Evolutionary conservation across 1,284 basidiomycete species (phyloP).

Genomic region (Tylopilus sp.): DNA sequence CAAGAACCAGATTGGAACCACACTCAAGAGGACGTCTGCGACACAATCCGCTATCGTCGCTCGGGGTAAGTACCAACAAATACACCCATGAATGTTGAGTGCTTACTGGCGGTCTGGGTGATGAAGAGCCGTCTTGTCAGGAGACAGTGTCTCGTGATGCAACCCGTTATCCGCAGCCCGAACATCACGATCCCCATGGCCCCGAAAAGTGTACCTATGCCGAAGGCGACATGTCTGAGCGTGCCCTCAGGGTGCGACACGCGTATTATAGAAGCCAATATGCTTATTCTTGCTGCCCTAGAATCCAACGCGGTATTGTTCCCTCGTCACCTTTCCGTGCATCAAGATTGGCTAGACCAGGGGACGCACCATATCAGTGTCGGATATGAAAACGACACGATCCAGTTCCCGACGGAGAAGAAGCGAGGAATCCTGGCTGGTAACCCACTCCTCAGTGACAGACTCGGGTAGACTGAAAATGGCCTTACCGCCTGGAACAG

Average conservation of each 20-base stretch:
- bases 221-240: slow-evolving; percentile 7
- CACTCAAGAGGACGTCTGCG: slow-evolving; percentile 9
- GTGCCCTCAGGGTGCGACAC: slow-evolving; percentile 19
- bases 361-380: slow-evolving; percentile 27
- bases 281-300: slow-evolving; percentile 28
- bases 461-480: background rate
- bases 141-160: slow-evolving; percentile 13
- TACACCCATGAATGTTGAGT: too few relatives aligned
- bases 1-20: slow-evolving; percentile 19
- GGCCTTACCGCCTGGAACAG: slow-evolving; percentile 3
- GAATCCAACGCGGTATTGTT: background rate
- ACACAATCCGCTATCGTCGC: too few relatives aligned
- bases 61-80: too few relatives aligned
- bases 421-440: slow-evolving; percentile 8
- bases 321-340: background rate
- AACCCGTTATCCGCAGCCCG: slow-evolving; percentile 13
- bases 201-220: slow-evolving; percentile 16
- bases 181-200: slow-evolving; percentile 12
- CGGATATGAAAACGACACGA: slow-evolving; percentile 21
- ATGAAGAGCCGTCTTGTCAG: too few relatives aligned
- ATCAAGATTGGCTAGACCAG: background rate
- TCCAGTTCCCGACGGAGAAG: slow-evolving; percentile 16
- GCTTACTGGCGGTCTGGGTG: too few relatives aligned
- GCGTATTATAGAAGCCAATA: slow-evolving; percentile 27
- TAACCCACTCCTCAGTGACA: background rate